phyloP scores from a whole-genome alignment of 805 yeast genomes.

The Candida nanaspora region DNA sequence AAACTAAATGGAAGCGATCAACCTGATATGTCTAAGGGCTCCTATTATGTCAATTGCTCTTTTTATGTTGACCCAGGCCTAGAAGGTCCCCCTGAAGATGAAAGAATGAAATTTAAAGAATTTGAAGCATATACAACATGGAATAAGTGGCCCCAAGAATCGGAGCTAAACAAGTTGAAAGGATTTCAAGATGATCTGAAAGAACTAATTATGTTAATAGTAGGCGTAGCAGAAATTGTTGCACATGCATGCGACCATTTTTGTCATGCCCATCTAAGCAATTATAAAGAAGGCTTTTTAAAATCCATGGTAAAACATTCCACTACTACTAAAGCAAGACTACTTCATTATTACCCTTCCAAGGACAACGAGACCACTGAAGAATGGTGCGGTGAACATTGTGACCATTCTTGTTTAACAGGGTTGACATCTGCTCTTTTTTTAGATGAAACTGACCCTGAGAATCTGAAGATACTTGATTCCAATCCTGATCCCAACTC shows the following conservation, averaged over 20 bases:
- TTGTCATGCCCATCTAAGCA: slow-evolving; percentile 21
- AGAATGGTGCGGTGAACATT: slow-evolving; percentile 58
- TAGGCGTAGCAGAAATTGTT: slow-evolving; percentile 39
- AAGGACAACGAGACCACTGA: slow-evolving; percentile 10
- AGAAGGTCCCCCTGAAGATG: slow-evolving; percentile 38
- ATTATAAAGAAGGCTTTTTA: slow-evolving; percentile 31
- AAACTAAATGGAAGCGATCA: slow-evolving; percentile 31
- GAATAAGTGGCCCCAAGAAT: slow-evolving; percentile 45
- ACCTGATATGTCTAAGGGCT: slow-evolving; percentile 47
- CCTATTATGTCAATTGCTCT: slow-evolving; percentile 52
- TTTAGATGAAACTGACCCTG: slow-evolving; percentile 28
- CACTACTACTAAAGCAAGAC: slow-evolving; percentile 50
- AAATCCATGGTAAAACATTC: slow-evolving; percentile 39
- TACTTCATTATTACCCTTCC: slow-evolving; percentile 46
- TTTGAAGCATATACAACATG: slow-evolving; percentile 38
- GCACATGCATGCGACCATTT: slow-evolving; percentile 49
- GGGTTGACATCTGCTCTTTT: slow-evolving; percentile 51
- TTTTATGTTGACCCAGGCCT: slow-evolving; percentile 35
- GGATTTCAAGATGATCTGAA: slow-evolving; percentile 32
- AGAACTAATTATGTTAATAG: slow-evolving; percentile 35
- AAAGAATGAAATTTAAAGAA: slow-evolving; percentile 24
- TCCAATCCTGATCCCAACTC: slow-evolving; percentile 36
- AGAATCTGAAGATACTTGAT: slow-evolving; percentile 14
- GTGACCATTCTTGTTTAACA: slow-evolving; percentile 54
- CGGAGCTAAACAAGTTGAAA: slow-evolving; percentile 17